Percentiles rank a stretch among this genome's conserved stretches.
Evolutionary conservation across 345 rosid species (phyloP).

Genomic region (Bruguiera gymnorhiza): DNA sequence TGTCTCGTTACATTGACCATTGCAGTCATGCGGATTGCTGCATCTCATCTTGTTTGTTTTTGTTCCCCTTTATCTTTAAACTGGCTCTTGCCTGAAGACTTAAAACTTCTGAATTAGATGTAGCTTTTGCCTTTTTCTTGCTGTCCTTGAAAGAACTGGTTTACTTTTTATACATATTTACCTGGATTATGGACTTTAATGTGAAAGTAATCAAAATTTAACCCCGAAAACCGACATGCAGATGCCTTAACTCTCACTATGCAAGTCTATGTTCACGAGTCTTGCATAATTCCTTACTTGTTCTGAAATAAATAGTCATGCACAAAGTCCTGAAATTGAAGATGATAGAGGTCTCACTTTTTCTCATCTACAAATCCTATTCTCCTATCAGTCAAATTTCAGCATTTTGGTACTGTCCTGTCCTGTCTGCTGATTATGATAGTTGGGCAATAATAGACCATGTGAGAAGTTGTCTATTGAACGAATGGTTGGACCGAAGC

Average conservation of each 20-base stretch:
- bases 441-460: slow-evolving; percentile 19
- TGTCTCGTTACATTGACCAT: not conserved
- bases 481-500: slow-evolving; percentile 26
- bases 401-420: slow-evolving; percentile 17
- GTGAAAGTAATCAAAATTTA: not conserved
- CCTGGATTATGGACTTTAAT: not conserved
- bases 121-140: not conserved
- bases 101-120: no score
- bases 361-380: not conserved
- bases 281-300: no score
- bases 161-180: not conserved
- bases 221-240: not conserved
- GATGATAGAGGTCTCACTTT: not conserved
- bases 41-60: not conserved
- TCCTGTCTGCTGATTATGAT: slow-evolving; percentile 18
- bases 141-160: not conserved
- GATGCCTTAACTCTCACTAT: no score
- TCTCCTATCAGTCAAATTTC: slow-evolving; percentile 2
- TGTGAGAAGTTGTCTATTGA: slow-evolving; percentile 25
- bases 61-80: no score
- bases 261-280: no score
- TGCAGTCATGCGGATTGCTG: not conserved
- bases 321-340: not conserved
- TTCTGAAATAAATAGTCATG: not conserved
- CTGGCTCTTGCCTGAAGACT: no score